A percentile compares a stretch with the other conserved stretches of the same genome.
Conservation (phyloP, 495 filamentous ascomycete genomes). For the Geoglossum glabrum region DNA sequence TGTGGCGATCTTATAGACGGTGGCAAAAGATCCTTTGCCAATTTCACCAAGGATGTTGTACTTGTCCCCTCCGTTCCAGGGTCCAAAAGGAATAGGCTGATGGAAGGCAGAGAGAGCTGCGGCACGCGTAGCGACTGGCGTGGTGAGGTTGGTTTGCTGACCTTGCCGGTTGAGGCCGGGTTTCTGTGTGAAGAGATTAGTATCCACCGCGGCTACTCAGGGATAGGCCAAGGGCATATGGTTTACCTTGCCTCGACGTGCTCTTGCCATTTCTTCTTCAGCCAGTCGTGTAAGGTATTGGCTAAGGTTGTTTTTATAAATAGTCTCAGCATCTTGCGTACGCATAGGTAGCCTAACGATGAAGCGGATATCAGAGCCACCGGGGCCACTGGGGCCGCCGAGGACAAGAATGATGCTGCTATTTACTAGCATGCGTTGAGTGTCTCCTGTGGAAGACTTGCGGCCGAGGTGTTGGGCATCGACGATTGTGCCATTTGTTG, state of each 20-base stretch:
- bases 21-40: constrained; percentile 86
- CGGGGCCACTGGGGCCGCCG: constrained; percentile 5
- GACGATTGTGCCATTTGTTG: constrained; percentile 82
- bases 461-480: constrained; percentile 39
- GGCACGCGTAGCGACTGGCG: background rate
- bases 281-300: constrained; percentile 20
- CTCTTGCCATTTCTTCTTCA: background rate
- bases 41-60: constrained; percentile 69
- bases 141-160: background rate
- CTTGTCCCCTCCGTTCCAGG: constrained; percentile 13
- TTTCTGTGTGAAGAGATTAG: background rate
- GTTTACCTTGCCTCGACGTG: background rate
- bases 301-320: constrained; percentile 36
- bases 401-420: constrained; percentile 13
- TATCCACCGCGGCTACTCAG: background rate
- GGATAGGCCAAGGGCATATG: background rate
- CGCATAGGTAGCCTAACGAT: constrained; percentile 51
- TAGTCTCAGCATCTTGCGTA: constrained; percentile 33
- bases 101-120: background rate
- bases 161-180: background rate
- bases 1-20: constrained; percentile 66
- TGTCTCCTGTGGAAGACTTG: constrained; percentile 17
- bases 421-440: constrained; percentile 13
- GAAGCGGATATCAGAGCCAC: constrained; percentile 36
- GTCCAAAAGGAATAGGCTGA: background rate